A percentile compares a stretch with the other conserved stretches of the same genome.
phyloP scores from a whole-genome alignment of 1,139 yeast genomes.

The Lodderomyces beijingensis region DNA sequence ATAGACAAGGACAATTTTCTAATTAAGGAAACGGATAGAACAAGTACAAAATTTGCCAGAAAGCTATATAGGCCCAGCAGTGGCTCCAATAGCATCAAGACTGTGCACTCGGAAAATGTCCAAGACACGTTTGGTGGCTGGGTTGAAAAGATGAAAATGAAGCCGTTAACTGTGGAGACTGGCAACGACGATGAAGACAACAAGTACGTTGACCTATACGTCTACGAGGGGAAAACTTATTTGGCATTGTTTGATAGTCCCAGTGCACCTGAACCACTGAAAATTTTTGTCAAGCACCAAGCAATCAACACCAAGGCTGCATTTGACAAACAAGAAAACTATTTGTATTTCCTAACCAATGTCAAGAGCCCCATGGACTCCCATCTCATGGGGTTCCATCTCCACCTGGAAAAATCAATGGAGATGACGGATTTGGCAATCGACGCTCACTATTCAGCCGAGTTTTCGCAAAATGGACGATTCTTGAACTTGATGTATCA shows the following conservation, averaged over 20 bases:
- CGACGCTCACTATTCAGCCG: conserved; percentile 29
- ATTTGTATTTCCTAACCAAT: conserved; percentile 63
- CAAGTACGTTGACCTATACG: conserved; percentile 73
- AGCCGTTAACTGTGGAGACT: conserved; percentile 29
- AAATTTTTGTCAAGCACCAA: conserved; percentile 36
- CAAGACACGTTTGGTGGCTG: conserved; percentile 49
- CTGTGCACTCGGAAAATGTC: conserved; percentile 30
- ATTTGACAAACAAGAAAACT: conserved; percentile 48
- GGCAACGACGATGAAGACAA: conserved; percentile 27
- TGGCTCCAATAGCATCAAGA: conserved; percentile 7
- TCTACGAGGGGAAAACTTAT: conserved; percentile 60
- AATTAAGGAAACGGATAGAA: conserved; percentile 67
- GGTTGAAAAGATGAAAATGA: conserved; percentile 41
- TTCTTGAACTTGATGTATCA: conserved; percentile 49
- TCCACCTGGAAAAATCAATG: conserved; percentile 13
- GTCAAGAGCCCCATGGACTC: conserved; percentile 30
- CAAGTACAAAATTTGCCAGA: conserved; percentile 58
- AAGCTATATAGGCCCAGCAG: conserved; percentile 36
- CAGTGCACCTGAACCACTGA: conserved; percentile 30
- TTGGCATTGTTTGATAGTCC: conserved; percentile 58
- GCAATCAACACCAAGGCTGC: conserved; percentile 30
- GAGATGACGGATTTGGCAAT: conserved; percentile 20
- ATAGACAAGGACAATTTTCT: conserved; percentile 50
- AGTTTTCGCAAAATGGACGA: conserved; percentile 53
- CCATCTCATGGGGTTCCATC: conserved; percentile 25